Evolutionary conservation across 768 basidiomycete species (phyloP).

Genomic region (Tylopilus vinaceipallidus): DNA sequence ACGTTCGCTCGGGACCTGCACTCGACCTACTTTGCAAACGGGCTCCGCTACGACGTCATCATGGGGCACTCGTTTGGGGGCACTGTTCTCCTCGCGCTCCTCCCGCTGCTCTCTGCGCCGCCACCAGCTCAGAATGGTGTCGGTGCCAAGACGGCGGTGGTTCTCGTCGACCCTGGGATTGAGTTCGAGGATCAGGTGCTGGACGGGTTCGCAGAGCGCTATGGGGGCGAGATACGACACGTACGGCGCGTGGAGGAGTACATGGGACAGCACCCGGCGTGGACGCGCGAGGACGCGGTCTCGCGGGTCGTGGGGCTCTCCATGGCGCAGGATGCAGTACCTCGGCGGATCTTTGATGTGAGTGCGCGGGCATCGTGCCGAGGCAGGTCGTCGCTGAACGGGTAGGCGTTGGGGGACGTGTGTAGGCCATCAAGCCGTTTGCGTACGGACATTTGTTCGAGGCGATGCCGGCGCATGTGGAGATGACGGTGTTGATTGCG

Average conservation of each 20-base stretch:
- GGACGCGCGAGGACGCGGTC: slow-evolving; percentile 15
- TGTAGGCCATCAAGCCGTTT: slow-evolving; percentile 17
- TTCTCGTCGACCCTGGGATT: slow-evolving; percentile 18
- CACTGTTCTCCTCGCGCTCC: slow-evolving; percentile 6
- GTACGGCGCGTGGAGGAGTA: slow-evolving; percentile 6
- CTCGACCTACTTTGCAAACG: slow-evolving; percentile 14
- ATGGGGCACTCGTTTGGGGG: slow-evolving; percentile 18
- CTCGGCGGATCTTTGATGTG: slow-evolving; percentile 8
- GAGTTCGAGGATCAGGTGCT: background rate
- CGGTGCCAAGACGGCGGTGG: background rate
- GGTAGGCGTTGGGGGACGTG: background rate
- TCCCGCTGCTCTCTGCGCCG: slow-evolving; percentile 6
- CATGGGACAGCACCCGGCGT: slow-evolving; percentile 11
- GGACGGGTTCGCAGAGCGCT: background rate
- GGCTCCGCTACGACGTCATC: slow-evolving; percentile 14
- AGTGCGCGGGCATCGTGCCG: background rate
- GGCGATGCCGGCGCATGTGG: slow-evolving; percentile 8
- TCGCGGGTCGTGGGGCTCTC: slow-evolving; percentile 11
- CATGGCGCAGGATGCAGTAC: slow-evolving; percentile 5
- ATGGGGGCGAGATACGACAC: background rate
- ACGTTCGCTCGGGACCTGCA: slow-evolving; percentile 14
- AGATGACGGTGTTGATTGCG: slow-evolving; percentile 14
- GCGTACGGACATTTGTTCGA: slow-evolving; percentile 10
- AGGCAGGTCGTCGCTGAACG: background rate
- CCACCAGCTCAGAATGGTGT: background rate